These are phyloP conservation scores for Tulasnella sp. DNA, from an alignment of 768 basidiomycete genomes.

Conservation along the genomic window DNA sequence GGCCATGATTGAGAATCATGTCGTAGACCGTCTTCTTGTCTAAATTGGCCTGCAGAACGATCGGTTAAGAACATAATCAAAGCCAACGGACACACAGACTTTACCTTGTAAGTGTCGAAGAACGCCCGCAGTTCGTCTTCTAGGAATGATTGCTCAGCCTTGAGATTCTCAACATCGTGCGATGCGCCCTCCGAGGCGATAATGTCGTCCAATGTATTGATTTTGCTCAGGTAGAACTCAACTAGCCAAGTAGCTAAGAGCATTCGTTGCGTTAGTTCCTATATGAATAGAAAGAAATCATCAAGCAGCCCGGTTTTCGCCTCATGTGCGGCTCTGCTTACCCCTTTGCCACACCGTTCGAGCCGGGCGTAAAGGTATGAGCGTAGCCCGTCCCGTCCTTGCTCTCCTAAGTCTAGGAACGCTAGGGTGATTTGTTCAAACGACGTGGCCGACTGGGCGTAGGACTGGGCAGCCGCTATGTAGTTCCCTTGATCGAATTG, in stretches of 20 bases:
- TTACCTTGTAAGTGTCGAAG: conserved; percentile 88
- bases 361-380: conserved; percentile 85
- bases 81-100: conserved; percentile 23
- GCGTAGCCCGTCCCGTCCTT: conserved; percentile 70
- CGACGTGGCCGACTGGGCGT: conserved; percentile 77
- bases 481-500: conserved; percentile 76
- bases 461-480: conserved; percentile 88
- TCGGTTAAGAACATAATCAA: no score
- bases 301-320: not conserved
- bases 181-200: conserved; percentile 80
- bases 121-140: conserved; percentile 94
- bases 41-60: conserved; percentile 61
- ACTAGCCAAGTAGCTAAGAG: conserved; percentile 98
- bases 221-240: conserved; percentile 95
- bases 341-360: conserved; percentile 77
- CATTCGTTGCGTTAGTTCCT: conserved; percentile 94
- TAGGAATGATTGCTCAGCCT: conserved; percentile 70
- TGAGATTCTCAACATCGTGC: conserved; percentile 79
- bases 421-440: conserved; percentile 92
- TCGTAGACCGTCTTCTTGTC: conserved; percentile 85
- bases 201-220: conserved; percentile 91
- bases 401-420: conserved; percentile 82
- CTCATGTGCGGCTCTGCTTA: conserved; percentile 38
- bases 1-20: conserved; percentile 87
- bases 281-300: not conserved